Percentiles rank a stretch among this genome's conserved stretches.
phyloP scores from a whole-genome alignment of 331 rosid genomes.

The Rosa hybrid region DNA sequence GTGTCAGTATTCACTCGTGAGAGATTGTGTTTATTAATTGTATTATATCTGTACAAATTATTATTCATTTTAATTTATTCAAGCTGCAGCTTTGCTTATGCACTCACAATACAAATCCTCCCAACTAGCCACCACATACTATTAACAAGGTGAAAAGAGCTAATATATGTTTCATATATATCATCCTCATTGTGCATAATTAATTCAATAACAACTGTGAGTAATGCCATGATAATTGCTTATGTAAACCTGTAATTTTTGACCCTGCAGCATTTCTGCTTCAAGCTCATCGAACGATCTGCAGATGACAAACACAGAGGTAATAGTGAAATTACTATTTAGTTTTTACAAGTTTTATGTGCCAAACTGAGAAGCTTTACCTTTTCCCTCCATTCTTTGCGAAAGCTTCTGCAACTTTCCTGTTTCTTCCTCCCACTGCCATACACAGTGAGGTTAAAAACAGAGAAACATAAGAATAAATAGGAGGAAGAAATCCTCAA shows the following conservation, averaged over 20 bases:
- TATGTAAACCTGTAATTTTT: constrained; percentile 78
- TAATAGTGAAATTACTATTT: neutral
- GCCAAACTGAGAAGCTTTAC: constrained; percentile 37
- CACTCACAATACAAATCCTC: neutral
- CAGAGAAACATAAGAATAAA: constrained; percentile 14
- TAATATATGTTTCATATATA: neutral
- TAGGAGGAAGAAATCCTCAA: constrained; percentile 8
- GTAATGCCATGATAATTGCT: constrained; percentile 2
- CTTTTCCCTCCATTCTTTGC: constrained; percentile 74
- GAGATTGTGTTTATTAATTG: neutral
- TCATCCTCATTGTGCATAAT: neutral
- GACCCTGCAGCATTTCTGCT: constrained; percentile 82
- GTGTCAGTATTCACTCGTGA: no score
- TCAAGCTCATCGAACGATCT: constrained; percentile 95
- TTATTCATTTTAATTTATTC: neutral
- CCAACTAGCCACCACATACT: neutral
- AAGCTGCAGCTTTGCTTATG: neutral
- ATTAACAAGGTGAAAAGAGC: neutral
- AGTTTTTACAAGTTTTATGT: constrained; percentile 12
- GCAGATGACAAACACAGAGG: constrained; percentile 19
- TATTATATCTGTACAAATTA: neutral
- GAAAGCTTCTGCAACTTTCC: constrained; percentile 88
- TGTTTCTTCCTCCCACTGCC: constrained; percentile 95
- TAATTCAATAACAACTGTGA: neutral
- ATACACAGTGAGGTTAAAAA: constrained; percentile 26